A percentile compares a stretch with the other conserved stretches of the same genome.
These are phyloP conservation scores for Cytospora piceicola DNA, from an alignment of 2,329 filamentous ascomycete genomes.

Conservation along the genomic window DNA sequence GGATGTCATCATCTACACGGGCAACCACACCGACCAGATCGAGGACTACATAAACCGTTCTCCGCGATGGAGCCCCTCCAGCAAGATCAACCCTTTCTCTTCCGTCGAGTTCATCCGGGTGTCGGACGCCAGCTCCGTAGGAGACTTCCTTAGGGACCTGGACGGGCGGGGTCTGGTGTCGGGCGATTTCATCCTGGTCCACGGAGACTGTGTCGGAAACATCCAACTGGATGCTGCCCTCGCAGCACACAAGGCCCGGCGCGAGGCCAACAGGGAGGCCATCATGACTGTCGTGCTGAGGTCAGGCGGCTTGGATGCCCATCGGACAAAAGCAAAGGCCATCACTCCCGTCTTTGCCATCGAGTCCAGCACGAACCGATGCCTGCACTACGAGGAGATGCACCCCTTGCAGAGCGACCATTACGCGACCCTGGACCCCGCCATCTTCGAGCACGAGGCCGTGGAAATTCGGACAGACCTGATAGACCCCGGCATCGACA, in stretches of 20 bases:
- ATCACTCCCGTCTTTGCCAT: constrained; percentile 84
- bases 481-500: constrained; percentile 93
- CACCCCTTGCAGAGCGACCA: constrained; percentile 67
- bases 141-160: constrained; percentile 92
- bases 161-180: constrained; percentile 84
- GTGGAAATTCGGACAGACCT: constrained; percentile 85
- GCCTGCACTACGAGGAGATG: constrained; percentile 94
- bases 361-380: constrained; percentile 77
- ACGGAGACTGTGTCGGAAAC: constrained; percentile 91
- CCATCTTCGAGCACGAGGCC: constrained; percentile 73
- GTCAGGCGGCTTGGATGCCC: constrained; percentile 69
- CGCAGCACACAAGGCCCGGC: constrained; percentile 76
- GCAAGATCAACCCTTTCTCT: constrained; percentile 68
- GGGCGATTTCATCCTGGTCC: constrained; percentile 89
- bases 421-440: constrained; percentile 74
- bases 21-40: constrained; percentile 82
- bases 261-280: constrained; percentile 84
- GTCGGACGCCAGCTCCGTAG: constrained; percentile 79
- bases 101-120: constrained; percentile 84
- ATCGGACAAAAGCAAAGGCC: constrained; percentile 77
- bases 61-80: constrained; percentile 65
- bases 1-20: constrained; percentile 90
- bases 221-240: constrained; percentile 80
- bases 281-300: constrained; percentile 97
- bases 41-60: constrained; percentile 85